Evolutionary conservation across 164 flowering plant species (phyloP).

Genomic region (Platanus orientalis): DNA sequence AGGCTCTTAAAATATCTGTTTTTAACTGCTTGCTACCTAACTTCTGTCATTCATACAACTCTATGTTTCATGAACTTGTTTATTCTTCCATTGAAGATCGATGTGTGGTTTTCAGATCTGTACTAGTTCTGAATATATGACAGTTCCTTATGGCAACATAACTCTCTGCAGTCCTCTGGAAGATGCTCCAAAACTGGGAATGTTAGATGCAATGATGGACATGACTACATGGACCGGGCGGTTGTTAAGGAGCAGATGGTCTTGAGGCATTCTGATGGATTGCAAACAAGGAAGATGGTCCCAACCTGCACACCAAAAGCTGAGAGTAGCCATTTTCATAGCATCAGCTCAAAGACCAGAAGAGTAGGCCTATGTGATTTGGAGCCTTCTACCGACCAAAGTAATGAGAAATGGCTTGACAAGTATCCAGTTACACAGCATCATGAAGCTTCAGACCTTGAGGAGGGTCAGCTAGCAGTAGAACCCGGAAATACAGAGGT

Average conservation of each 20-base stretch:
- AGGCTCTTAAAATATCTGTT: too few relatives aligned
- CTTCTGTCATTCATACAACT: background rate
- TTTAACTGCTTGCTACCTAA: too few relatives aligned
- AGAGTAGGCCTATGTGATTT: slow-evolving; percentile 6
- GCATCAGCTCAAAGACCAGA: slow-evolving; percentile 12
- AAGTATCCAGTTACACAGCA: slow-evolving; percentile 17
- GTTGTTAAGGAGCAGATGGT: slow-evolving; percentile 8
- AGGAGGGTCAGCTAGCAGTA: slow-evolving; percentile 46
- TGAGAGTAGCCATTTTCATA: background rate
- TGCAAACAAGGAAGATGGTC: slow-evolving; percentile 7
- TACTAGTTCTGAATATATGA: slow-evolving; percentile 3
- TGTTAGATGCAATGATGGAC: slow-evolving; percentile 16
- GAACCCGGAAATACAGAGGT: slow-evolving; percentile 14
- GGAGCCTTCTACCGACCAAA: slow-evolving; percentile 6
- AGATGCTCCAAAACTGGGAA: slow-evolving; percentile 30
- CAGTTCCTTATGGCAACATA: slow-evolving; percentile 19
- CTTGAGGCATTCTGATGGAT: slow-evolving; percentile 9
- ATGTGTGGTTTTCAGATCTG: background rate
- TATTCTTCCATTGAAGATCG: background rate
- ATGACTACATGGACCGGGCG: slow-evolving; percentile 7
- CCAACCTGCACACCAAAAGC: slow-evolving; percentile 1
- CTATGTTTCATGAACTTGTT: background rate
- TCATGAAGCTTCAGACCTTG: slow-evolving; percentile 29
- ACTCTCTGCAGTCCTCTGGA: slow-evolving; percentile 45
- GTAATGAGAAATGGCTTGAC: slow-evolving; percentile 20